Base-by-base conservation (phyloP, 208 protist species). In the Trypanosoma melophagium region DNA sequence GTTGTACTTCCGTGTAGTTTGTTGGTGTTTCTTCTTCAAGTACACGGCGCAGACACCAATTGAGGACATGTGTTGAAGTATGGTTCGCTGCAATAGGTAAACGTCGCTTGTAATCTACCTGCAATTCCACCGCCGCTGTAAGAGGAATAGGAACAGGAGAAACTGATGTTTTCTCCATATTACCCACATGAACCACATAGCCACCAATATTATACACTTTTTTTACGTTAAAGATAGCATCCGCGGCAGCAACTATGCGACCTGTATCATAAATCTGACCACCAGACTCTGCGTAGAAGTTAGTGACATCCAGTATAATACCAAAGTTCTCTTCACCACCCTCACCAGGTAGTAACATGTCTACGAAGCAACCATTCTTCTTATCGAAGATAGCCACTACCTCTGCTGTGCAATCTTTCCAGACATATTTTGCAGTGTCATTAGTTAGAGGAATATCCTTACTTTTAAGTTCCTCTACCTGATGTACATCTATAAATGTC, bases 281-380 rank as follows among this genome's bases (percentile, higher is more conserved):
- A 57, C 98, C 98, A 38, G 93, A 85, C 85, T 99, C 98, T 21
- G 97, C 86, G 77, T 99, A 99, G 76, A 99, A 99, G 74, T 95
- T 97, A n/a, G 98, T 99, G 65, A 51, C 22, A 71, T 98, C 93
- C 21, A 98, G 78, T 31, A 99, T 86, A 49, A 99, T 75, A 58
- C 96, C 97, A 24, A 91, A 74, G 55, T 81, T 79, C 60, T 96
- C 83, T 28, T 54, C 55, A 22, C 77, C 79, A 44, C 71, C 60
- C 38, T 77, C 69, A 56, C 57, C 69, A 49, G 69, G 79, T 59
- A 72, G 28, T 28, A 92, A 64, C 42, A 80, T 59, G 50, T 95
- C 83, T 3, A 95, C 73, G 74, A 95, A 93, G 44, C 64, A 49
- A 60, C 71, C 77, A 44, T 74, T 76, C 40, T 80, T 84, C 71